A percentile compares a stretch with the other conserved stretches of the same genome.
phyloP scores from a whole-genome alignment of 1,284 basidiomycete species.

The Tilletia horrida region DNA sequence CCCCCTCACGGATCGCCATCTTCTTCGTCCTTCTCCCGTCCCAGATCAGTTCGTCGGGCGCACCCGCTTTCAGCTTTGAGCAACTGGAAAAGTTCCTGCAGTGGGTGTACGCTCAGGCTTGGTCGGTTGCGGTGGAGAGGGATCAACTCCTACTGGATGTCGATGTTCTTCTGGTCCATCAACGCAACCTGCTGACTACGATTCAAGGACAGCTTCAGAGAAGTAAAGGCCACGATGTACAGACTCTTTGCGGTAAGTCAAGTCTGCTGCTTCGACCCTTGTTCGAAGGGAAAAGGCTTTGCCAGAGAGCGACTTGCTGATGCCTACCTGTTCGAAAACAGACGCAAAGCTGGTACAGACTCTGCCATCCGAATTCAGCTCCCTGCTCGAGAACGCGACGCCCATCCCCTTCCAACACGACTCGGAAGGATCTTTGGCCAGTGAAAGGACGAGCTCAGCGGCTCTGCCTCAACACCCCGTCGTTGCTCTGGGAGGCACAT shows the following conservation, averaged over 20 bases:
- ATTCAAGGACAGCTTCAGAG: not conserved
- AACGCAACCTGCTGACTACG: no score
- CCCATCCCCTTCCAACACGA: not conserved
- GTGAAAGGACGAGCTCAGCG: no score
- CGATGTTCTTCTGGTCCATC: slow-evolving; percentile 35
- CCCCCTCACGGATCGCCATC: no score
- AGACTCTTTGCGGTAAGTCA: not conserved
- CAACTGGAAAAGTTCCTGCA: slow-evolving; percentile 45
- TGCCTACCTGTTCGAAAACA: no score
- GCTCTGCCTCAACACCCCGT: slow-evolving; percentile 25
- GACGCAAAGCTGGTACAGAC: no score
- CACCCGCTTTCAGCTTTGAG: slow-evolving; percentile 23
- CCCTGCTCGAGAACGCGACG: not conserved
- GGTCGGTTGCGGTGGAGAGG: slow-evolving; percentile 38
- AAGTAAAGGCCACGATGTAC: not conserved
- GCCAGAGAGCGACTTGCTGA: no score
- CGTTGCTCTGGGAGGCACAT: slow-evolving; percentile 70
- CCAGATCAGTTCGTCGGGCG: no score
- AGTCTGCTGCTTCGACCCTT: no score
- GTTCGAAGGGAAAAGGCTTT: no score
- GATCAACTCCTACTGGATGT: slow-evolving; percentile 39
- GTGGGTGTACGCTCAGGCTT: slow-evolving; percentile 44
- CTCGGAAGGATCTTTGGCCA: no score
- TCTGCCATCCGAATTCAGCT: no score
- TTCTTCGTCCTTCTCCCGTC: no score